Evolutionary conservation across 257 asterid species (phyloP).

Genomic region (Buddleja alternifolia): DNA sequence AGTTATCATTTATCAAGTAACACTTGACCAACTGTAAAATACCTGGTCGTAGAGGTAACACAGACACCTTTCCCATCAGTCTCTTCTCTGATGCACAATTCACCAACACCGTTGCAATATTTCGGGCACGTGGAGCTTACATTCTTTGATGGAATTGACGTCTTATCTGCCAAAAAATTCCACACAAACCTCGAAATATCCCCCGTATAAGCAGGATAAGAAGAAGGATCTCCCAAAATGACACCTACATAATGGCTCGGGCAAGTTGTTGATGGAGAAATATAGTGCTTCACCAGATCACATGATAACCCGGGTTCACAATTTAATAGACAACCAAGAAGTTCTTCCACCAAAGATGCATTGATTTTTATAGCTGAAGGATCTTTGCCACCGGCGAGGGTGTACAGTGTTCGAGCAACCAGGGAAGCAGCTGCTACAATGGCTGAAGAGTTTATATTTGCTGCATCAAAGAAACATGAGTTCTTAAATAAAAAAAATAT

Average conservation of each 20-base stretch:
- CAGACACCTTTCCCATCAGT: slow-evolving; percentile 78
- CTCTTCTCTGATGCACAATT: slow-evolving; percentile 72
- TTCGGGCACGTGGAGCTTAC: slow-evolving; percentile 65
- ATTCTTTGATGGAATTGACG: slow-evolving; percentile 61
- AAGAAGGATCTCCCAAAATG: slow-evolving; percentile 75
- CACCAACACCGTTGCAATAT: slow-evolving; percentile 61
- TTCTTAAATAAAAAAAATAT: slow-evolving; percentile 18
- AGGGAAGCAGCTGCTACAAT: slow-evolving; percentile 89
- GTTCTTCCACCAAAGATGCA: slow-evolving; percentile 77
- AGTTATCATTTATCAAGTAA: not conserved
- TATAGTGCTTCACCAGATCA: slow-evolving; percentile 73
- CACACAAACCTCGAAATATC: slow-evolving; percentile 88
- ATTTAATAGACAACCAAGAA: slow-evolving; percentile 70
- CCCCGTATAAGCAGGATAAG: slow-evolving; percentile 64
- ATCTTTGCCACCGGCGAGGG: slow-evolving; percentile 69
- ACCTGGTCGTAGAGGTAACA: slow-evolving; percentile 90
- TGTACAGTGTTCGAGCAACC: slow-evolving; percentile 84
- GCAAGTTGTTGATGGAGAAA: slow-evolving; percentile 73
- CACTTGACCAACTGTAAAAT: slow-evolving; percentile 1
- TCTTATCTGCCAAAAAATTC: slow-evolving; percentile 88
- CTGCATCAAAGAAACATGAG: slow-evolving; percentile 55
- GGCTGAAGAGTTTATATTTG: slow-evolving; percentile 81
- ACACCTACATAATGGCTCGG: slow-evolving; percentile 93
- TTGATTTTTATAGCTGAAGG: slow-evolving; percentile 59
- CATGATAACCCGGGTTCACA: slow-evolving; percentile 90